These are phyloP conservation scores for Aspergillus sp. DNA, from an alignment of 2,329 filamentous ascomycete genomes.

Conservation along the genomic window DNA sequence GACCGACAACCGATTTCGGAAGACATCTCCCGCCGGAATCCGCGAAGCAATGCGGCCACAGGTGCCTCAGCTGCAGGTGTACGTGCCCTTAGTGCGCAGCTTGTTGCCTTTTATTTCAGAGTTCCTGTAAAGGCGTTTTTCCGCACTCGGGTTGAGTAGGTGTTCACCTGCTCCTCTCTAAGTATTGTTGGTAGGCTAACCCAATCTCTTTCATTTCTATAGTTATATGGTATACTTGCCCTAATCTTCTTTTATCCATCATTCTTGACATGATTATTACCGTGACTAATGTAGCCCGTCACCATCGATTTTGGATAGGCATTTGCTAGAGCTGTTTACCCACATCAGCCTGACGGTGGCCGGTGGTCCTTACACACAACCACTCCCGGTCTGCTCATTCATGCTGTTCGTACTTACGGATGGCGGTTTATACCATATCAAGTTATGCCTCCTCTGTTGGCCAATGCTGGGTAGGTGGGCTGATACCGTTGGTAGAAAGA, in stretches of 20 bases:
- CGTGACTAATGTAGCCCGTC: conserved; percentile 8
- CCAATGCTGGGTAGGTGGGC: conserved; percentile 55
- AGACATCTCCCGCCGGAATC: conserved; percentile 39
- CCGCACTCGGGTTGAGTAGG: conserved; percentile 81
- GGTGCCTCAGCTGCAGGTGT: conserved; percentile 84
- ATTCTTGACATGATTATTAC: background rate
- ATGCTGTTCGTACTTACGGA: conserved; percentile 61
- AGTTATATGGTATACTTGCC: conserved; percentile 51
- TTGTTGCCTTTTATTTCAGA: conserved; percentile 87
- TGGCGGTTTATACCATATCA: conserved; percentile 66
- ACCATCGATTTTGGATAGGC: conserved; percentile 41
- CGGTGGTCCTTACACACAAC: conserved; percentile 62
- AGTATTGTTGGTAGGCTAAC: background rate
- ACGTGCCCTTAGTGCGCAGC: conserved; percentile 77
- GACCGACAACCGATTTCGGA: conserved; percentile 14
- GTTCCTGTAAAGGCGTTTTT: conserved; percentile 93
- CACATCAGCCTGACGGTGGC: conserved; percentile 43
- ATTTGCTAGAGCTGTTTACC: conserved; percentile 64
- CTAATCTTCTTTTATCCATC: background rate
- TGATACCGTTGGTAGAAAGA: background rate
- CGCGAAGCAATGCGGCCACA: conserved; percentile 61
- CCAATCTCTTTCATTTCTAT: background rate
- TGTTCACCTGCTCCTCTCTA: background rate
- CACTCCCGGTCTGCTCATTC: conserved; percentile 60
- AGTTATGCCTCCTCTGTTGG: conserved; percentile 61